A percentile compares a stretch with the other conserved stretches of the same genome.
These are phyloP conservation scores for Aspergillus taichungensis DNA, from an alignment of 495 filamentous ascomycete genomes.

Conservation along the genomic window DNA sequence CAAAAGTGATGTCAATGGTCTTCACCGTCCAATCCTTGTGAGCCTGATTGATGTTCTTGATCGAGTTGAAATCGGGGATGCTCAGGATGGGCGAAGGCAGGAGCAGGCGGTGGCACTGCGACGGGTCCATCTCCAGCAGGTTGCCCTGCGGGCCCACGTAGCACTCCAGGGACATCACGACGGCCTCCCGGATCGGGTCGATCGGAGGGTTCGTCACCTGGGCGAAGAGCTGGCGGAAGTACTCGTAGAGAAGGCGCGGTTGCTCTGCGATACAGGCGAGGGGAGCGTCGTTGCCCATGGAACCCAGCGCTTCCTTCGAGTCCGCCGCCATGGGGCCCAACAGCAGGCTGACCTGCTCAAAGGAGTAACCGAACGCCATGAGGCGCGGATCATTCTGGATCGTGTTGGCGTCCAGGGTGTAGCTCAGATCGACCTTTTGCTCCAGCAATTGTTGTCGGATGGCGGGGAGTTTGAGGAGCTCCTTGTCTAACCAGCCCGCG, in stretches of 20 bases:
- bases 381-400: constrained; percentile 82
- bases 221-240: constrained; percentile 97
- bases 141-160: constrained; percentile 98
- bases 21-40: constrained; percentile 83
- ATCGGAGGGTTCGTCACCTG: constrained; percentile 99
- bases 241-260: constrained; percentile 89
- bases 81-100: constrained; percentile 88
- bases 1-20: constrained; percentile 94
- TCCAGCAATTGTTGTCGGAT: constrained; percentile 52
- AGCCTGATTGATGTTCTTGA: constrained; percentile 68
- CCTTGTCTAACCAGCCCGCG: constrained; percentile 76
- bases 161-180: constrained; percentile 97
- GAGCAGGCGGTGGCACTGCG: constrained; percentile 80
- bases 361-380: constrained; percentile 88
- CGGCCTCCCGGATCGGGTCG: constrained; percentile 95
- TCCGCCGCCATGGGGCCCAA: constrained; percentile 97
- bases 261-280: constrained; percentile 85
- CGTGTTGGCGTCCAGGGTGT: constrained; percentile 58
- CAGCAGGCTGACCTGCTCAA: constrained; percentile 91
- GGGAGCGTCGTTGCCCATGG: constrained; percentile 98
- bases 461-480: constrained; percentile 75
- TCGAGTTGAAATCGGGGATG: constrained; percentile 82
- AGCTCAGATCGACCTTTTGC: constrained; percentile 52
- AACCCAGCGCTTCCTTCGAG: constrained; percentile 97
- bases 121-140: constrained; percentile 85